Evolutionary conservation across 768 basidiomycete genomes (phyloP), one percentile per base, ranked within the genome.

Genomic region (Ramaria rubella): DNA sequence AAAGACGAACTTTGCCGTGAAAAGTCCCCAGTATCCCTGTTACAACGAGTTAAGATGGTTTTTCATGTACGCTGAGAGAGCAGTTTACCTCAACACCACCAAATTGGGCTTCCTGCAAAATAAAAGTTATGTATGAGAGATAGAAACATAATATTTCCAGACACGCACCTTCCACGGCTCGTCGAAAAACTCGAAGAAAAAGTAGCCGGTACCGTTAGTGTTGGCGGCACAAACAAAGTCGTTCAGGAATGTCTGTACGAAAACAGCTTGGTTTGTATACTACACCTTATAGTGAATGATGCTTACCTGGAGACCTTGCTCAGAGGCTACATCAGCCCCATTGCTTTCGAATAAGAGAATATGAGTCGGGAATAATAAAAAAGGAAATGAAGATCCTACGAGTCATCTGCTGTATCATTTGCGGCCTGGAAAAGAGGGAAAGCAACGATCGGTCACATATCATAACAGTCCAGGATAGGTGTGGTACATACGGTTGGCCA

Each of bases 201-300:
- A 96, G 72, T 95, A 95, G 15, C 81, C 75, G 1, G 89, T 93
- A 12, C 80, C 80, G 59, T 93, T 93, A 17, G 68, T 59, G 67
- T 93, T 96, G 0, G 94, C 88, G 66, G 82, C 78, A 65, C 95
- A 99, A 7, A 94, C 83, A 62, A 91, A 99, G 0, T 79, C 82
- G 67, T 98, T 76, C 58, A 99, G 65, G 78, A 90, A 99, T 17
- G 67, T 81, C 80, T 97, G 69, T 30, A 29, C 33, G 27, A 21
- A 33, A 26, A 15, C 17, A 7, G 24, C 5, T 56, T 15, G 9
- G 27, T 14, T 24, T 26, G 24, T 48, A 30, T 6, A 21, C 40
- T 8, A n/a, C 15, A 17, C 5, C 45, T 9, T 24, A 24, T 8
- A 24, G 5, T 26, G 45, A 48, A 24, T 24, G 23, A 3, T 29